Percentiles rank a stretch among this genome's conserved stretches.
Evolutionary conservation across 2,329 filamentous ascomycete genomes (phyloP).

Genomic region (Ophiostoma angusticollis): DNA sequence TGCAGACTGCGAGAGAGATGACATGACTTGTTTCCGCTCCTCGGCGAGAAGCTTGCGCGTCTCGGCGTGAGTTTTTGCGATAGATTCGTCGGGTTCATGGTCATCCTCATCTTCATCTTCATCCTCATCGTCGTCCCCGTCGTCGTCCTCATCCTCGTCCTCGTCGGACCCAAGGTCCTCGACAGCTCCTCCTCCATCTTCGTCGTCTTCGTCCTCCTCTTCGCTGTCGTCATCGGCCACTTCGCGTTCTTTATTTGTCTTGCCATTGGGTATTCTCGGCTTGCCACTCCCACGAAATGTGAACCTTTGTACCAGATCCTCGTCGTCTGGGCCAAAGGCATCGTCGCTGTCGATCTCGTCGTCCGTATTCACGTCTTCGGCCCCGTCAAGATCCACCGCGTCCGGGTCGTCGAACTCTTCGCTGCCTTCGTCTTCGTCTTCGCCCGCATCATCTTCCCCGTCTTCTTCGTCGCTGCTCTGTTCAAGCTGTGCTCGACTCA

Average conservation of each 20-base stretch:
- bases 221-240: conserved; percentile 24
- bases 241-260: conserved; percentile 30
- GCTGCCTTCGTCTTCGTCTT: conserved; percentile 22
- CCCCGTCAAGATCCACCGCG: conserved; percentile 37
- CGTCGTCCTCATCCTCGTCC: conserved; percentile 28
- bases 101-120: conserved; percentile 25
- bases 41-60: conserved; percentile 55
- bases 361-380: conserved; percentile 39
- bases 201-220: conserved; percentile 19
- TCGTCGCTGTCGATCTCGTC: conserved; percentile 49
- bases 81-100: conserved; percentile 20
- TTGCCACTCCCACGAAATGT: conserved; percentile 48
- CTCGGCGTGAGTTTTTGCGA: conserved; percentile 35
- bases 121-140: conserved; percentile 22
- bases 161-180: conserved; percentile 16
- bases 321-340: conserved; percentile 74
- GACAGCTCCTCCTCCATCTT: conserved; percentile 21
- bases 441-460: conserved; percentile 33
- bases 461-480: conserved; percentile 41
- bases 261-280: conserved; percentile 25
- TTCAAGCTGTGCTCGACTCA: conserved; percentile 57
- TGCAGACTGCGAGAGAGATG: conserved; percentile 48
- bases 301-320: conserved; percentile 68
- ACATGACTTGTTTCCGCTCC: conserved; percentile 52
- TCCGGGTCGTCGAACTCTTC: conserved; percentile 43